phyloP scores from a whole-genome alignment of 2,329 filamentous ascomycete species.

The Epichloe aotearoae region DNA sequence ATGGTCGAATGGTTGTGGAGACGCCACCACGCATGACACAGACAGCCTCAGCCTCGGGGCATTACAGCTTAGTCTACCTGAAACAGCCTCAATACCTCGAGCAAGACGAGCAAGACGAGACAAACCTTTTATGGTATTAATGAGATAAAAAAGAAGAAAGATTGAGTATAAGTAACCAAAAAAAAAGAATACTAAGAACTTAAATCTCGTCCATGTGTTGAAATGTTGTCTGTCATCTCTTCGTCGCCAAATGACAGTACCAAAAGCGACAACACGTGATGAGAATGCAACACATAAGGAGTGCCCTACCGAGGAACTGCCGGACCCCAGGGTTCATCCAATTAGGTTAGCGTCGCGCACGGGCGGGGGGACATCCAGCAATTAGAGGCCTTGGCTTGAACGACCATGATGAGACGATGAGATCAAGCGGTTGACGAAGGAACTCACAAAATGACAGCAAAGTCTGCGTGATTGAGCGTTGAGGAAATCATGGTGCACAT shows the following conservation, averaged over 20 bases:
- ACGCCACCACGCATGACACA: not conserved
- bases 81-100: not conserved
- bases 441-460: not conserved
- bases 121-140: too few relatives aligned
- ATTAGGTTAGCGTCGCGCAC: not conserved
- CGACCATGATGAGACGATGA: too few relatives aligned
- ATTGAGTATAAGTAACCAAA: too few relatives aligned
- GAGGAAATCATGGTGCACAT: not conserved
- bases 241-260: not conserved
- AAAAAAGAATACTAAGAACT: too few relatives aligned
- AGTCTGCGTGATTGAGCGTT: not conserved
- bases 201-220: too few relatives aligned
- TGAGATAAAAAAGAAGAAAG: too few relatives aligned
- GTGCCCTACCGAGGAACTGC: not conserved
- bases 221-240: too few relatives aligned
- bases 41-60: too few relatives aligned
- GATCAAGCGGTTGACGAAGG: not conserved
- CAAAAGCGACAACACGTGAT: not conserved
- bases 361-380: not conserved
- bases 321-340: not conserved
- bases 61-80: not conserved
- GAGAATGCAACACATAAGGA: not conserved
- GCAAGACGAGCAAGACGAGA: too few relatives aligned
- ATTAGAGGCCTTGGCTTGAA: too few relatives aligned
- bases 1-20: not conserved